Base-by-base conservation (phyloP, 306 rosid genomes). In the Purshia tridentata region DNA sequence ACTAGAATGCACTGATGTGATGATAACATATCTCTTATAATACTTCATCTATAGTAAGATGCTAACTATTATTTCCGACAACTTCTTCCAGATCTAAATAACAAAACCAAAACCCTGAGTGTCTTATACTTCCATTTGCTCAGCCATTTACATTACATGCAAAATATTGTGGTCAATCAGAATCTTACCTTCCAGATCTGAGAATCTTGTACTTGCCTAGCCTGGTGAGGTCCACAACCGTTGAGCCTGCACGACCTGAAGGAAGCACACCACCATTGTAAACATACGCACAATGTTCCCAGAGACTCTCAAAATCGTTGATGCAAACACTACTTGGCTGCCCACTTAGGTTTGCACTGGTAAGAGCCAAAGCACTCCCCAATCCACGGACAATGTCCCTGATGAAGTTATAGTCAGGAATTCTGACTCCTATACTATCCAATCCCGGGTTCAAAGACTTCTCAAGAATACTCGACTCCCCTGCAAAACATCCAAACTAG, bases 321-420 rank as follows among this genome's bases (percentile, higher is more conserved):
- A 88, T 72, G 80, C 87, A 80, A 69, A 90, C 91, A 76, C 98
- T 94, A 74, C 96, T 91, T 59, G 89, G 82, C 72, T 89, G 96
- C 74, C 97, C 97, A n/a, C 91, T 94, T 45, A 83, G 81, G 85
- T 94, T 94, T 71, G 99, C 99, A 60, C 97, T 91, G 23, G 99
- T 94, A 80, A 91, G 96, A 68, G 96, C 96, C 73, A 91, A 51
- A 11, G 97, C 97, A 16, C 89, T 91, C 47, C 88, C 95, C 16
- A 90, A 80, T 73, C 87, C 83, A 23, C 86, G 88, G 44, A 97
- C 86, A 78, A 89, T 72, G 73, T 48, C 75, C 84, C 99, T 84
- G 74, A 94, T 84, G 87, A 94, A 94, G 82, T 88, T 85, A 79
- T 84, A 81, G 72, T 89, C 93, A 2, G 99, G 99, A 39, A 94